Evolutionary conservation across 2,329 filamentous ascomycete species (phyloP), one percentile per base, ranked within the genome.

Genomic region (Hirsutella minnesotensis): DNA sequence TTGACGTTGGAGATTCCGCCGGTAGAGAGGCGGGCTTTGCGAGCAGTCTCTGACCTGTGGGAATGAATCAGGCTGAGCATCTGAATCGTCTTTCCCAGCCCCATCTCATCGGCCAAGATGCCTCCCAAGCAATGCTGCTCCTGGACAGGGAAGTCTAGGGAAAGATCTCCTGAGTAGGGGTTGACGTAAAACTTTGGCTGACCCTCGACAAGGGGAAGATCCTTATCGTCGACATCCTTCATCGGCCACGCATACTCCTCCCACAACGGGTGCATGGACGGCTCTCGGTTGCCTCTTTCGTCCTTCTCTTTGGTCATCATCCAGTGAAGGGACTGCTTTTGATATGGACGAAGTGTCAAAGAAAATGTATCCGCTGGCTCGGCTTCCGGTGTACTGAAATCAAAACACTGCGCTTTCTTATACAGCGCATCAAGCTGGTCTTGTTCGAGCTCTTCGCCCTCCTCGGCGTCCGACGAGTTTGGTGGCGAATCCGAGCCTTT

Each of bases 81-180:
- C 57, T 98, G 90, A 42, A 98, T 96, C 0, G 92, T 98, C 67
- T 98, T 98, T 29, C 92, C 92, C 2, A 98, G 70, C 38, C 92
- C 92, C 92, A 98, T 98, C 63, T 96, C 85, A 55, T 98, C 92
- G 9, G 92, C 92, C 35, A 98, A 68, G 44, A 98, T 86, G 5
- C 92, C 92, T 37, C 92, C 92, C 0, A 95, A 69, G 51, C 92
- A 98, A 57, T 94, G 86, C 56, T 96, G 92, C 54, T 96, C 87
- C 57, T 98, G 92, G 3, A 80, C 77, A 1, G 92, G 92, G 51
- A 98, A 98, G 5, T 94, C 80, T 0, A 96, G 68, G 2, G 88
- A 94, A 41, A 98, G 67, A 52, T 96, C 90, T 9, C 92, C 92
- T 7, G 89, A 95, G 60, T 98, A 98, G 0, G 90, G 90, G 53